phyloP scores from a whole-genome alignment of 2,329 filamentous ascomycete species.

The Penicillium oxalicum region DNA sequence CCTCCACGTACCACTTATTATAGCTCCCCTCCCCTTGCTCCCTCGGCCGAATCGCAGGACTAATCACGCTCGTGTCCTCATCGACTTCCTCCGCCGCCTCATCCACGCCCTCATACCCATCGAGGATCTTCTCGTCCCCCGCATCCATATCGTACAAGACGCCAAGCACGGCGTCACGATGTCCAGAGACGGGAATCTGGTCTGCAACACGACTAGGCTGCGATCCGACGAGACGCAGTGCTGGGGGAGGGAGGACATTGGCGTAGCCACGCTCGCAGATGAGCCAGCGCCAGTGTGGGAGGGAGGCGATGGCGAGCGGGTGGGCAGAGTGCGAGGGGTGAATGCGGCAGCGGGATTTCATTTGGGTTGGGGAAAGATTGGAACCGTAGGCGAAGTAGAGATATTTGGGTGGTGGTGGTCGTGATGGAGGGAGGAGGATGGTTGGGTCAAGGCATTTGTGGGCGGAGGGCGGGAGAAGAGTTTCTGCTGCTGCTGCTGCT shows the following conservation, averaged over 20 bases:
- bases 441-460: neutral
- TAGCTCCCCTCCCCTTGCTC: constrained; percentile 32
- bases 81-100: constrained; percentile 7
- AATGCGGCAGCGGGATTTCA: constrained; percentile 33
- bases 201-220: constrained; percentile 15
- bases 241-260: constrained; percentile 32
- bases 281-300: constrained; percentile 37
- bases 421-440: constrained; percentile 15
- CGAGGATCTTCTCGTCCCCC: constrained; percentile 32
- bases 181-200: constrained; percentile 18
- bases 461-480: neutral
- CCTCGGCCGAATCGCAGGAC: constrained; percentile 18
- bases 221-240: constrained; percentile 15
- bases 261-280: constrained; percentile 40
- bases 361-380: constrained; percentile 40
- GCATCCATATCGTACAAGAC: constrained; percentile 38
- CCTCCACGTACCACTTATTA: constrained; percentile 36
- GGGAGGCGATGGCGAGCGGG: constrained; percentile 35
- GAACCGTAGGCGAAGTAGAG: constrained; percentile 43
- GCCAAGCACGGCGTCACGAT: constrained; percentile 32
- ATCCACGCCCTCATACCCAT: constrained; percentile 37
- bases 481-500: constrained; percentile 1
- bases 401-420: constrained; percentile 13
- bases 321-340: constrained; percentile 28
- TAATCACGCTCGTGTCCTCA: constrained; percentile 6